Evolutionary conservation across 2,329 filamentous ascomycete species (phyloP).

Genomic region (Cladosporium sp.): DNA sequence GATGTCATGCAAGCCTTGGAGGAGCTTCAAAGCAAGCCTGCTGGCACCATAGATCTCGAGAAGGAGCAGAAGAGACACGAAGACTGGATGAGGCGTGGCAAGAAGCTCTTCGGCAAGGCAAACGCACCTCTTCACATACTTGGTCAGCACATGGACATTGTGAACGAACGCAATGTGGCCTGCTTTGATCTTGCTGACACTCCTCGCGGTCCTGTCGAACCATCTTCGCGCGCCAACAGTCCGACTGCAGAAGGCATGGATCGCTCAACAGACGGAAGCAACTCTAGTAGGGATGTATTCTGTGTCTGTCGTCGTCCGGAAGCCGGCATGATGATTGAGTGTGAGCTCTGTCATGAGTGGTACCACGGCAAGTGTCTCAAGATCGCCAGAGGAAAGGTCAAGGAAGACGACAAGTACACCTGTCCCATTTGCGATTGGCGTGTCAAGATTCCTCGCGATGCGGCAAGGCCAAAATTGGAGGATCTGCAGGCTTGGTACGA

Average conservation of each 20-base stretch:
- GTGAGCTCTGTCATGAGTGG: slow-evolving; percentile 97
- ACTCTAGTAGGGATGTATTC: slow-evolving; percentile 72
- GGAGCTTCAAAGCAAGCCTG: slow-evolving; percentile 87
- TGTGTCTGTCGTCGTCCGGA: slow-evolving; percentile 93
- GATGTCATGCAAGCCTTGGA: slow-evolving; percentile 83
- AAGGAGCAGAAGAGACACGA: slow-evolving; percentile 92
- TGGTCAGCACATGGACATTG: slow-evolving; percentile 89
- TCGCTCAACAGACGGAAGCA: slow-evolving; percentile 41
- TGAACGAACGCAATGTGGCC: slow-evolving; percentile 79
- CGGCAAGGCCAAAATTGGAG: slow-evolving; percentile 89
- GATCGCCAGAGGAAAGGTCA: slow-evolving; percentile 94
- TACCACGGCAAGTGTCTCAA: slow-evolving; percentile 98
- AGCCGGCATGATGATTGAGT: slow-evolving; percentile 99
- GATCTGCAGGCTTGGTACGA: slow-evolving; percentile 80
- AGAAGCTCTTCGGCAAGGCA: slow-evolving; percentile 96
- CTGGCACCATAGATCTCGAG: slow-evolving; percentile 86
- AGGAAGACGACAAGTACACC: slow-evolving; percentile 97
- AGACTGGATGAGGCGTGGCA: slow-evolving; percentile 98
- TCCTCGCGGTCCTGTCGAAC: slow-evolving; percentile 84
- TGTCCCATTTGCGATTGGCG: slow-evolving; percentile 98
- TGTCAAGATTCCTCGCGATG: slow-evolving; percentile 93
- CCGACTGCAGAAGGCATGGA: slow-evolving; percentile 44
- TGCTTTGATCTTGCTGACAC: slow-evolving; percentile 92
- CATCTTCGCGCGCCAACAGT: slow-evolving; percentile 76
- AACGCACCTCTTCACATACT: slow-evolving; percentile 96